Percentiles rank a stretch among this genome's conserved stretches.
phyloP scores from a whole-genome alignment of 768 basidiomycete species.

The Pluteus cervinus region DNA sequence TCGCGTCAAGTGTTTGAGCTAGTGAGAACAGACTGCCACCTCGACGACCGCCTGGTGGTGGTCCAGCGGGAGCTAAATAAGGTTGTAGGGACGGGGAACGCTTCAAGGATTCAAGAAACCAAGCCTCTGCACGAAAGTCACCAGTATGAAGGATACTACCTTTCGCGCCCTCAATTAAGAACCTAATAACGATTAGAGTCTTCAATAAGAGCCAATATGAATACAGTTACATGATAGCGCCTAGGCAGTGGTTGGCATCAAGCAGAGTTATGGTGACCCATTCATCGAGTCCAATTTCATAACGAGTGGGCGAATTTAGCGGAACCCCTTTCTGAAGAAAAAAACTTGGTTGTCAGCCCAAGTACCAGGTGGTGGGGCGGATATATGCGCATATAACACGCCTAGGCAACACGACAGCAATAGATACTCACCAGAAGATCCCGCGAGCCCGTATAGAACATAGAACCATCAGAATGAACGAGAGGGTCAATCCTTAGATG shows the following conservation, averaged over 20 bases:
- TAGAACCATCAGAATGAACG: constrained; percentile 37
- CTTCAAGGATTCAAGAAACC: constrained; percentile 62
- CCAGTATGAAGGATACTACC: constrained; percentile 87
- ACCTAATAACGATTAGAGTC: constrained; percentile 48
- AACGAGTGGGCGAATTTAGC: constrained; percentile 55
- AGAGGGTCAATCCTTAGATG: constrained; percentile 60
- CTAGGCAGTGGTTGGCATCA: constrained; percentile 94
- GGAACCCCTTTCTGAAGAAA: constrained; percentile 47
- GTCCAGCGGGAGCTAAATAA: constrained; percentile 44
- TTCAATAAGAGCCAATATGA: background rate
- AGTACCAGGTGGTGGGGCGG: too few relatives aligned
- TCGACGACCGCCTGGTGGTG: background rate
- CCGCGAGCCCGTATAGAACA: constrained; percentile 46
- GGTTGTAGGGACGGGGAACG: constrained; percentile 69
- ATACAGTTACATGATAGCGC: constrained; percentile 75
- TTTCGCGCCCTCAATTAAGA: constrained; percentile 65
- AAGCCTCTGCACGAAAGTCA: constrained; percentile 85
- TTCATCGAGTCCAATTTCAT: constrained; percentile 52
- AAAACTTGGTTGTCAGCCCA: background rate
- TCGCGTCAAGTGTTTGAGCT: constrained; percentile 54
- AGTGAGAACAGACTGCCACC: constrained; percentile 10
- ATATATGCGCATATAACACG: too few relatives aligned
- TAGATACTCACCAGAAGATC: constrained; percentile 57
- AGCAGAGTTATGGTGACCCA: constrained; percentile 70
- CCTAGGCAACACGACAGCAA: background rate